These are phyloP conservation scores for Xylaria sp. DNA, from an alignment of 2,329 filamentous ascomycete species.

Conservation along the genomic window DNA sequence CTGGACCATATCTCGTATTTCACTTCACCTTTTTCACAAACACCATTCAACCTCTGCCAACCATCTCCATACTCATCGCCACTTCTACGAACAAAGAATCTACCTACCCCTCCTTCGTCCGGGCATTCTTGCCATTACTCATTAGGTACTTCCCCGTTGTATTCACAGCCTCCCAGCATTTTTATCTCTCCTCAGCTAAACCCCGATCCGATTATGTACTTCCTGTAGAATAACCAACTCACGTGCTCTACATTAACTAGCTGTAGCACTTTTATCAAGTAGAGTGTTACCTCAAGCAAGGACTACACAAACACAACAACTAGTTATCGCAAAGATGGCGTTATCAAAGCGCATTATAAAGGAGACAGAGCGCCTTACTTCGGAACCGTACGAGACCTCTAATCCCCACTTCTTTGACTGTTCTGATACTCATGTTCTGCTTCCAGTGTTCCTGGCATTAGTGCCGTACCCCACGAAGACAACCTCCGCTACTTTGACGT, in stretches of 20 bases:
- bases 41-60: background rate
- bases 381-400: constrained; percentile 79
- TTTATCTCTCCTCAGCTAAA: background rate
- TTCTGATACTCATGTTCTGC: constrained; percentile 16
- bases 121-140: constrained; percentile 26
- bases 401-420: background rate
- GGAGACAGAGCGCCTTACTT: constrained; percentile 96
- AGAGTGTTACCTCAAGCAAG: background rate
- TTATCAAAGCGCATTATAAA: constrained; percentile 98
- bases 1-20: background rate
- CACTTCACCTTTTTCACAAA: background rate
- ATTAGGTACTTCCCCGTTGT: background rate
- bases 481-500: constrained; percentile 99
- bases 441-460: constrained; percentile 90
- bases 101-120: constrained; percentile 26
- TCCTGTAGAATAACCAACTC: background rate
- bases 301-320: constrained; percentile 2
- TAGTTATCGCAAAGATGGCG: constrained; percentile 62
- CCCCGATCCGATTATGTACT: background rate
- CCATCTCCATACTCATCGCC: background rate
- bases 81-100: constrained; percentile 4
- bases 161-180: constrained; percentile 17
- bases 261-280: background rate
- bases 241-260: background rate
- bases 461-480: constrained; percentile 93